Base-by-base conservation (phyloP, 108 stramenopile species). In the Parmales sp. region DNA sequence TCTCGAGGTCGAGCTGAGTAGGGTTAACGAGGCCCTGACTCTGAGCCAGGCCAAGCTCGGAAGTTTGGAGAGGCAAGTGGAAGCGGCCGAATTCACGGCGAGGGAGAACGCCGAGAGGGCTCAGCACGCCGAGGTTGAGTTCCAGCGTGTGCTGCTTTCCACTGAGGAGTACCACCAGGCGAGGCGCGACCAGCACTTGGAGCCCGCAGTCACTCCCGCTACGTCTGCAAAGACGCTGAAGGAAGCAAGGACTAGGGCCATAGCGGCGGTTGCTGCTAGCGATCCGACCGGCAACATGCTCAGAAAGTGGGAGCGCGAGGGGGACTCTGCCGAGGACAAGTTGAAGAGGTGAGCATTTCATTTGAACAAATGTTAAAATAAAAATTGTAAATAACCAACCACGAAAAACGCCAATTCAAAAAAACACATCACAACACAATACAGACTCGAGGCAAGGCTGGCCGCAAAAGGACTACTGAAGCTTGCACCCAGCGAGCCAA, bases 221-320 rank as follows among this genome's bases (percentile, higher is more conserved):
- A 28, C 26, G n/a, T 34, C 54, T 16, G 13, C 54, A 1, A 23
- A 60, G 54, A 60, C 13, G 0, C 54, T 60, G 29, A 60, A 60
- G 54, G 54, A 60, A 34, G 31, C 29, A 3, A 3, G 54, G 4
- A 34, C 29, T 0, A 60, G 36, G 54, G 54, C 54, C 16, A 60
- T 60, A 7, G 54, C 54, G 3, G 26, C 54, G 31, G 54, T 60
- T 6, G 54, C 54, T 16, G 54, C 54, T 34, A 60, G 31, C 29
- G 54, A 60, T 34, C 54, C 54, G 16, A 60, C 54, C 54, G 54
- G 54, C 3, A 60, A 60, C 54, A 60, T 60, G 54, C 54, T 60
- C 54, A 28, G 54, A 28, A 60, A 60, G 54, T 60, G 54, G 54
- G 54, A 60, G 16, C 29, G 54, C 5, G 54, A 60, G 20, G 54